Evolutionary conservation across 1,284 basidiomycete species (phyloP), one percentile per base, ranked within the genome.

Genomic region (Coniferiporia weirii): DNA sequence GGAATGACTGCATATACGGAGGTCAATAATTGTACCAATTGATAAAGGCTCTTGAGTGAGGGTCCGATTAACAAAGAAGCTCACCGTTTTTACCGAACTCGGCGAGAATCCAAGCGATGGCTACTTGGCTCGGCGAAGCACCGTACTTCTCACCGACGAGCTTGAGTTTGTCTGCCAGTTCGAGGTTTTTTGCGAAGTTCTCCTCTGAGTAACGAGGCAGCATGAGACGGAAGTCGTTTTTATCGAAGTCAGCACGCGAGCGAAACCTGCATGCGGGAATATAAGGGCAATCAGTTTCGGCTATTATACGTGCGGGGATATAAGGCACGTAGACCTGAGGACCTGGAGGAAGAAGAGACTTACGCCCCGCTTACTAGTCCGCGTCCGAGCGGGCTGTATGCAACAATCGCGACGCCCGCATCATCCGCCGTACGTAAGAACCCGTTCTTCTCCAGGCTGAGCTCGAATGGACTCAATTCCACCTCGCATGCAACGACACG

Each of bases 301-400:
- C 5, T 27, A 27, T 27, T 27, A 27, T 5, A 5, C 27, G 27
- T 27, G 27, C 5, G 27, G 27, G 27, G 27, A 27, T 27, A 27
- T 27, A 27, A 27, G 27, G 27, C 5, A 27, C 5, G 27, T 27
- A 27, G 2, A 3, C 27, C 27, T 5, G 5, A 27, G 2, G 27
- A n/a, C 20, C 38, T n/a, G n/a, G 40, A n/a, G 10, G 15, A 20
- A 17, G 44, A 15, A 10, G 44, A 56, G 36, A 64, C 64, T 61
- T 72, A 66, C 13, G 59, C 50, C 10, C 76, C 76, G 2, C 70
- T 70, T n/a, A 79, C 60, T 52, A 79, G 65, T 0, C 76, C 76
- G 3, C 67, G 64, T 17, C 71, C 71, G 13, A 73, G 62, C 0
- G 73, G 74, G 35, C 71, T 73, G 62, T 78, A 78, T 20, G 75